Conservation (phyloP, 495 filamentous ascomycete species). For the Pyrenula aspistea region DNA sequence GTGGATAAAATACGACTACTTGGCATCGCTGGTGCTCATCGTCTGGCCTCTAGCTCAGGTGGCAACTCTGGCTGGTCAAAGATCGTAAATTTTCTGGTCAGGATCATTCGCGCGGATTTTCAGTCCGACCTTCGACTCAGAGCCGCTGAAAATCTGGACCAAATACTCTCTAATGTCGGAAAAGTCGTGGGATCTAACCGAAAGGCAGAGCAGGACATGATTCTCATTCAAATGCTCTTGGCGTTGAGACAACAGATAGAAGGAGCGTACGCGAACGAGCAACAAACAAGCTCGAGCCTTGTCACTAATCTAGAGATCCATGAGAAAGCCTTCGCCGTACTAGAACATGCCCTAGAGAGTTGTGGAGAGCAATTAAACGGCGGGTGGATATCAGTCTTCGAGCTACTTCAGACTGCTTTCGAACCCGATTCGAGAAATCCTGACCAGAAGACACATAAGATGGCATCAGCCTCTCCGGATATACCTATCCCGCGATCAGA, state of each 20-base stretch:
- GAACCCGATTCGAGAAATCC: slow-evolving; percentile 14
- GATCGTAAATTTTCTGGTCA: slow-evolving; percentile 58
- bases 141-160: slow-evolving; percentile 60
- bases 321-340: slow-evolving; percentile 63
- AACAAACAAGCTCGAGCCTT: slow-evolving; percentile 17
- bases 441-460: slow-evolving; percentile 15
- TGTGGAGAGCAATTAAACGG: slow-evolving; percentile 71
- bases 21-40: slow-evolving; percentile 63
- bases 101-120: slow-evolving; percentile 40
- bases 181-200: not conserved
- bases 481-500: slow-evolving; percentile 43
- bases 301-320: slow-evolving; percentile 68
- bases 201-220: slow-evolving; percentile 29
- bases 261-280: slow-evolving; percentile 25
- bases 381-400: slow-evolving; percentile 79
- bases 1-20: slow-evolving; percentile 72
- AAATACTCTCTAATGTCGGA: not conserved
- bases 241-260: slow-evolving; percentile 47
- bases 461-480: slow-evolving; percentile 13
- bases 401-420: slow-evolving; percentile 77
- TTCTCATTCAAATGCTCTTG: slow-evolving; percentile 61
- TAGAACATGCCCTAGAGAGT: slow-evolving; percentile 75
- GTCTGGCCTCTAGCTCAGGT: slow-evolving; percentile 37
- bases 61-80: slow-evolving; percentile 63
- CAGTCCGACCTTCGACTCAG: slow-evolving; percentile 52